These are phyloP conservation scores for Pseudocercospora ulei DNA, from an alignment of 2,329 filamentous ascomycete species.

Conservation along the genomic window DNA sequence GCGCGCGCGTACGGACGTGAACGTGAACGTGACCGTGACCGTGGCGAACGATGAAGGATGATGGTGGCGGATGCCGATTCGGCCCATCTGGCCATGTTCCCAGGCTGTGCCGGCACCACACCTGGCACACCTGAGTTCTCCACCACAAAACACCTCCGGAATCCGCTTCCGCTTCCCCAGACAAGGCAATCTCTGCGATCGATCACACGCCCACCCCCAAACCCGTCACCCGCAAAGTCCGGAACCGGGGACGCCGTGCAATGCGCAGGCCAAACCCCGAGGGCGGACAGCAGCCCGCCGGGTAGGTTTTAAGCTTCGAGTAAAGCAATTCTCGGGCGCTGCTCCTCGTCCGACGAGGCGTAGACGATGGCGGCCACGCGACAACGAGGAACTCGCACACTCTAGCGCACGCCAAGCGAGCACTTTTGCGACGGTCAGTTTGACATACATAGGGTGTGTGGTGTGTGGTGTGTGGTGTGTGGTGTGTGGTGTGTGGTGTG, in stretches of 20 bases:
- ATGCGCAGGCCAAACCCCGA: too few species aligned
- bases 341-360: conserved; percentile 10
- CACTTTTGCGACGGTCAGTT: conserved; percentile 9
- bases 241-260: too few species aligned
- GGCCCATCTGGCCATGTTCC: neutral
- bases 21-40: neutral
- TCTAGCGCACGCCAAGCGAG: conserved; percentile 15
- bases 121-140: too few species aligned
- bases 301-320: conserved; percentile 12
- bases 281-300: conserved; percentile 1
- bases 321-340: conserved; percentile 11
- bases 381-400: conserved; percentile 12
- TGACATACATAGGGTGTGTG: too few species aligned
- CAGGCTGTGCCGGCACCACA: too few species aligned
- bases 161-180: neutral
- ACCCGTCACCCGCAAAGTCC: too few species aligned
- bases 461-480: too few species aligned
- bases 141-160: too few species aligned
- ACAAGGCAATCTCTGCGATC: conserved; percentile 4
- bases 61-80: neutral
- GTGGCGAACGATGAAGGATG: neutral
- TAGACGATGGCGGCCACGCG: conserved; percentile 16
- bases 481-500: too few species aligned
- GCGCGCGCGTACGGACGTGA: too few species aligned
- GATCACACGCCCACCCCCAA: conserved; percentile 3